Percentiles rank a stretch among this genome's conserved stretches.
phyloP scores from a whole-genome alignment of 2,329 filamentous ascomycete species.

The Aspergillus carbonarius region DNA sequence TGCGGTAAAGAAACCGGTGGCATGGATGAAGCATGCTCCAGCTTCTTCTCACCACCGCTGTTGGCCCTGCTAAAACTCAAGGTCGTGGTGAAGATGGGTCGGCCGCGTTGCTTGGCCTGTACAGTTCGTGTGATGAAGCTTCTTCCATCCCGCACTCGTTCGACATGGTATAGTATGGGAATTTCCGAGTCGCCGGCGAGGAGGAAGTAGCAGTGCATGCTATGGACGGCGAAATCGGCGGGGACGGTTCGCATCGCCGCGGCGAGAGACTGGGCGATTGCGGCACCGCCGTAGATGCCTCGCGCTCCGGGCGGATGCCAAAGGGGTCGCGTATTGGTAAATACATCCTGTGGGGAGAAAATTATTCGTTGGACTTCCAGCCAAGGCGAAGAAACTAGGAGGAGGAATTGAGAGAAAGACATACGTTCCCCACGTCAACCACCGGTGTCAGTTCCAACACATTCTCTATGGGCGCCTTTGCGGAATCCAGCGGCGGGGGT shows the following conservation, averaged over 20 bases:
- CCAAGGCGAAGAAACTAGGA: neutral
- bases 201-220: conserved; percentile 99
- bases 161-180: conserved; percentile 92
- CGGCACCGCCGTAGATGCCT: conserved; percentile 88
- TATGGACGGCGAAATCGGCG: conserved; percentile 76
- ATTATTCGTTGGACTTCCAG: neutral
- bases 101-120: conserved; percentile 85
- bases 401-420: conserved; percentile 32
- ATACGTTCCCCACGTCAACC: conserved; percentile 58
- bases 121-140: conserved; percentile 92
- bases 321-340: conserved; percentile 86
- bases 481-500: conserved; percentile 69
- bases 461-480: conserved; percentile 82
- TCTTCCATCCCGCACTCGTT: conserved; percentile 84
- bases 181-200: conserved; percentile 81
- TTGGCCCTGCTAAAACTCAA: conserved; percentile 76
- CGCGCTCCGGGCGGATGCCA: conserved; percentile 92
- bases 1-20: conserved; percentile 53
- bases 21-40: conserved; percentile 66
- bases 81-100: conserved; percentile 92
- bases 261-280: conserved; percentile 87
- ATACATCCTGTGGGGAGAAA: conserved; percentile 66
- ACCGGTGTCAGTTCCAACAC: conserved; percentile 82
- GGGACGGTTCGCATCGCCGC: conserved; percentile 88
- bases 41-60: conserved; percentile 50